These are phyloP conservation scores for Nakazawaea peltata DNA, from an alignment of 805 yeast genomes.

Conservation along the genomic window DNA sequence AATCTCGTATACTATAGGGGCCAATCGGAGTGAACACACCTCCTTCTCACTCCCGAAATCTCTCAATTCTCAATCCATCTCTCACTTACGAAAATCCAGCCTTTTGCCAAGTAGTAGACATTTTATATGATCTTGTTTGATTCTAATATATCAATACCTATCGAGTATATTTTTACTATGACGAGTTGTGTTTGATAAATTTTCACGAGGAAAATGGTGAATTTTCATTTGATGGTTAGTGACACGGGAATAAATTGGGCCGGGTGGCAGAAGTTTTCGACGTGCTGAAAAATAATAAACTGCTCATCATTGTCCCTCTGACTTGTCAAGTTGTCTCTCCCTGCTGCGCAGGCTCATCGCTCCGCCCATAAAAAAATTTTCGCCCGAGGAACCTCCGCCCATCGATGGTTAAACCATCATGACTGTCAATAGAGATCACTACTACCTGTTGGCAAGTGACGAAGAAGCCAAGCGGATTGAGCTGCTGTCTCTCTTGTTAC, in stretches of 20 bases:
- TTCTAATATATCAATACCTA: neutral
- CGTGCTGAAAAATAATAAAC: too few relatives aligned
- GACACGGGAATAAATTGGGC: neutral
- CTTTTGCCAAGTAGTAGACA: constrained; percentile 46
- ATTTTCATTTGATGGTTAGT: neutral
- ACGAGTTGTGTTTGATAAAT: constrained; percentile 1
- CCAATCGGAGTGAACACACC: too few relatives aligned
- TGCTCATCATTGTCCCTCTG: too few relatives aligned
- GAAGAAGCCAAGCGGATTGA: constrained; percentile 60
- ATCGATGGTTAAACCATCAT: too few relatives aligned
- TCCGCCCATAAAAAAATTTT: neutral
- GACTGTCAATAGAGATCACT: constrained; percentile 65
- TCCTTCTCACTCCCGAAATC: too few relatives aligned
- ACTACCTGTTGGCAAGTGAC: constrained; percentile 72
- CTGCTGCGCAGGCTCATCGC: neutral
- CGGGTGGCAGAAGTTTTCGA: neutral
- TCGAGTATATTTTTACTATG: too few relatives aligned
- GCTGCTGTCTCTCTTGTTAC: constrained; percentile 60
- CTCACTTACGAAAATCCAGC: constrained; percentile 53
- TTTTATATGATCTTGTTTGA: neutral
- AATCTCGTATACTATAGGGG: too few relatives aligned
- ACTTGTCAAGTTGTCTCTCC: too few relatives aligned
- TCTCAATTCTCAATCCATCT: neutral
- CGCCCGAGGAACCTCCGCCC: too few relatives aligned
- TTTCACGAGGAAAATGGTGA: neutral